A percentile compares a stretch with the other conserved stretches of the same genome.
phyloP scores from a whole-genome alignment of 2,329 filamentous ascomycete species.

The Parascedosporium putredinis region DNA sequence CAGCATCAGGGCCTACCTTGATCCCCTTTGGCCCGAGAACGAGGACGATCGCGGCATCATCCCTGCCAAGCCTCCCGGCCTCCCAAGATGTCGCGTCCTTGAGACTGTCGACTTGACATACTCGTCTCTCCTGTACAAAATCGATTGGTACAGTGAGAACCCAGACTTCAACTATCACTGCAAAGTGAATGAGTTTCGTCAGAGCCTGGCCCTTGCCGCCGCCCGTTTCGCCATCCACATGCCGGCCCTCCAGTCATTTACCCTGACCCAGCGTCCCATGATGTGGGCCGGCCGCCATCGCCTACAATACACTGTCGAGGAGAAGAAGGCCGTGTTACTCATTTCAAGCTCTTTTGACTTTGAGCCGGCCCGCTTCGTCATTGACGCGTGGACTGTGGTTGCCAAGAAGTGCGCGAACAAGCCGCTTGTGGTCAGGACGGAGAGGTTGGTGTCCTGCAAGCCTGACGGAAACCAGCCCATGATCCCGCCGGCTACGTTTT shows the following conservation, averaged over 20 bases:
- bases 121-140: slow-evolving; percentile 13
- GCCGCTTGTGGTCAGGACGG: background rate
- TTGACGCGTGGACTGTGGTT: slow-evolving; percentile 15
- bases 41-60: slow-evolving; percentile 11
- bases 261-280: slow-evolving; percentile 14
- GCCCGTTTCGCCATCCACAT: slow-evolving; percentile 15
- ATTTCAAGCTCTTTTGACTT: slow-evolving; percentile 15
- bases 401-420: slow-evolving; percentile 10
- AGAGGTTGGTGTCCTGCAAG: background rate
- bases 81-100: slow-evolving; percentile 10
- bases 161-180: slow-evolving; percentile 14
- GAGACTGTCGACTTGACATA: slow-evolving; percentile 13
- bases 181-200: slow-evolving; percentile 13
- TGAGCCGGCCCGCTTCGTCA: slow-evolving; percentile 13
- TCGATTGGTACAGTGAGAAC: slow-evolving; percentile 14
- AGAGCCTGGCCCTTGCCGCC: slow-evolving; percentile 14
- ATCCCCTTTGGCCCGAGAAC: slow-evolving; percentile 12
- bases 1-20: slow-evolving; percentile 13
- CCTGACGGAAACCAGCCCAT: background rate
- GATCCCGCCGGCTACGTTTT: background rate
- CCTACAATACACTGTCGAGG: slow-evolving; percentile 12
- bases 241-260: slow-evolving; percentile 13
- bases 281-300: slow-evolving; percentile 17
- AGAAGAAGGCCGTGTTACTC: slow-evolving; percentile 6
- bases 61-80: slow-evolving; percentile 2